Percentiles rank a stretch among this genome's conserved stretches.
Evolutionary conservation across 2,329 filamentous ascomycete genomes (phyloP).

Genomic region (Zymoseptoria tritici): DNA sequence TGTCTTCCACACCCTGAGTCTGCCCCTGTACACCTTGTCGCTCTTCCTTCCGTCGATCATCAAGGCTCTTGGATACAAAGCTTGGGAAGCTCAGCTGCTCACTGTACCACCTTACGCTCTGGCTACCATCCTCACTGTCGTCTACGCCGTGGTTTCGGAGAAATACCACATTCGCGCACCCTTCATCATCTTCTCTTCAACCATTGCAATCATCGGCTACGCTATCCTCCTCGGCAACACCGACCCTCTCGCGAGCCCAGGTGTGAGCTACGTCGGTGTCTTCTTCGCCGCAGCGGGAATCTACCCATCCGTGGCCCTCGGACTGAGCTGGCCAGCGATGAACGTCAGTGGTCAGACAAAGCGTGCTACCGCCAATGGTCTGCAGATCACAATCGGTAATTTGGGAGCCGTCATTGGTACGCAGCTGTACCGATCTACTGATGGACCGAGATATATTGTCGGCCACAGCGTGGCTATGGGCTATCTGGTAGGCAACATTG

Average conservation of each 20-base stretch:
- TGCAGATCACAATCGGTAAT: constrained; percentile 67
- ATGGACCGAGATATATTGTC: constrained; percentile 56
- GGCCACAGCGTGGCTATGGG: constrained; percentile 61
- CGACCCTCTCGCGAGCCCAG: constrained; percentile 35
- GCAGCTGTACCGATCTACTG: constrained; percentile 57
- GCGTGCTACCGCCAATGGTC: constrained; percentile 58
- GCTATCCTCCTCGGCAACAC: constrained; percentile 31
- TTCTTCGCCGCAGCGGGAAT: constrained; percentile 50
- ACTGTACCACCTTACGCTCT: constrained; percentile 32
- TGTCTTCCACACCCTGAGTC: constrained; percentile 63
- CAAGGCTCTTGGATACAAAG: constrained; percentile 43
- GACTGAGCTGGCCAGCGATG: constrained; percentile 63
- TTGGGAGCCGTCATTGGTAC: constrained; percentile 62
- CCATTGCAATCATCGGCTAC: constrained; percentile 33
- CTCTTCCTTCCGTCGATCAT: constrained; percentile 55
- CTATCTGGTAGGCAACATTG: constrained; percentile 54
- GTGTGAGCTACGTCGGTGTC: constrained; percentile 33
- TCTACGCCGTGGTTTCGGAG: constrained; percentile 55
- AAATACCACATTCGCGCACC: constrained; percentile 49
- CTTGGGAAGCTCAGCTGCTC: constrained; percentile 32
- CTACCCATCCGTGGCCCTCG: constrained; percentile 57
- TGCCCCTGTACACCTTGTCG: constrained; percentile 45
- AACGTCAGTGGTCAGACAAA: constrained; percentile 63
- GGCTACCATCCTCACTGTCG: constrained; percentile 50
- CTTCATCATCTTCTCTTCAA: constrained; percentile 52